These are phyloP conservation scores for Diaporthe caulivora DNA, from an alignment of 2,329 filamentous ascomycete genomes.

Conservation along the genomic window DNA sequence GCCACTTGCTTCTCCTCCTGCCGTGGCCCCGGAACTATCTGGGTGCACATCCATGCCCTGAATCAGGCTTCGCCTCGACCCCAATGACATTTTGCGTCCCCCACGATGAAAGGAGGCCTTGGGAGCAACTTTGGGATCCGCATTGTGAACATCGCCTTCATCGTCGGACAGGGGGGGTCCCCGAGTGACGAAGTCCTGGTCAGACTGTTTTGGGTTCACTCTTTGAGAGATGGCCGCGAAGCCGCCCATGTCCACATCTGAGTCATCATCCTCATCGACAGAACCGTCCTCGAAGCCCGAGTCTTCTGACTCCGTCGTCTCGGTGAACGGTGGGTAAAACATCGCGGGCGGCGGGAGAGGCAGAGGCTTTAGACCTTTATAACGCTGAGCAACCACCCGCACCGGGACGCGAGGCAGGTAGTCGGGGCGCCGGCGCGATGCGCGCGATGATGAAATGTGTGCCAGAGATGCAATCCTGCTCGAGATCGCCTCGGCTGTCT, in stretches of 20 bases:
- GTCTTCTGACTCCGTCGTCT: slow-evolving; percentile 49
- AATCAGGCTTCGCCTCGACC: neutral
- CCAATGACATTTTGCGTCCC: slow-evolving; percentile 9
- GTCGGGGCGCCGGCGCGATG: neutral
- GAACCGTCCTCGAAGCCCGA: slow-evolving; percentile 43
- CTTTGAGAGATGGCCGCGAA: slow-evolving; percentile 50
- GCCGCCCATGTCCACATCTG: slow-evolving; percentile 45
- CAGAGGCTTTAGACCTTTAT: slow-evolving; percentile 60
- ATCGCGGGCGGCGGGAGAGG: slow-evolving; percentile 65
- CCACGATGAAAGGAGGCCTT: neutral
- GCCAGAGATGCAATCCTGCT: slow-evolving; percentile 57
- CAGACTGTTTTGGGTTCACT: slow-evolving; percentile 54
- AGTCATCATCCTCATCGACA: slow-evolving; percentile 50
- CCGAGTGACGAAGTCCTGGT: slow-evolving; percentile 54
- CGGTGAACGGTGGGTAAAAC: slow-evolving; percentile 63
- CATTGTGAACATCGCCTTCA: slow-evolving; percentile 42
- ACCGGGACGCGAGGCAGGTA: slow-evolving; percentile 51
- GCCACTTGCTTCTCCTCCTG: slow-evolving; percentile 52
- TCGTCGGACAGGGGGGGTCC: slow-evolving; percentile 57
- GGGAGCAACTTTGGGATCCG: neutral
- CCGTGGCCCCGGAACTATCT: slow-evolving; percentile 56
- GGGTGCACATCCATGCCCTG: slow-evolving; percentile 41
- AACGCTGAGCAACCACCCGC: slow-evolving; percentile 58
- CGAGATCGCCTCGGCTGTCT: slow-evolving; percentile 56
- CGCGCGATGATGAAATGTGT: slow-evolving; percentile 54